Evolutionary conservation across 2,329 filamentous ascomycete genomes (phyloP), one percentile per base, ranked within the genome.

Genomic region (Hymenotorrendiella dingleyae): DNA sequence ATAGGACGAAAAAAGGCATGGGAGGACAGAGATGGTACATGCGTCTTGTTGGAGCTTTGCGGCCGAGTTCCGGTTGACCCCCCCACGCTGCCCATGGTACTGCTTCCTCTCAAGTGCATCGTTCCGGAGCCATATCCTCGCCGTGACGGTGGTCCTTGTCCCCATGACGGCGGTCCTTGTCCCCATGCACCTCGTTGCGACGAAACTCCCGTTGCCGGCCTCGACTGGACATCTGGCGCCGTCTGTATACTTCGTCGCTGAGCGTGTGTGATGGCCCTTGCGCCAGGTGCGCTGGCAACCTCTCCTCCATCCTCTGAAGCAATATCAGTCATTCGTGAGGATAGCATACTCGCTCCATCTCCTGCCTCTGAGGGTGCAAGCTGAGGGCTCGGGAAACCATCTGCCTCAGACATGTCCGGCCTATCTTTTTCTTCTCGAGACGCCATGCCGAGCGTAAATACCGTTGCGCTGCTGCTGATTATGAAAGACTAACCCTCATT

Each of bases 1-100:
- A 98, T 94, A 28, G 93, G 93, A 17, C 84, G 84, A 61, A 94
- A 95, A 68, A 98, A 97, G 41, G 87, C 91, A 59, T 91, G 85
- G 12, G 88, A 89, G 3, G 88, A 84, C 40, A 98, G 70, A 2
- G 85, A 89, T 1, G 93, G 90, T 16, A 94, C 89, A 70, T 98
- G 93, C 30, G 86, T 93, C 58, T 83, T 78, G 61, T 83, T 89
- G 34, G 86, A 74, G 52, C 82, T 91, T 12, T 71, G 73, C 40
- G 71, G 83, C 52, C 74, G 74, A 53, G 65, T 79, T 61, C 63
- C 73, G 23, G 51, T 47, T 14, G 63, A 66, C 33, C 20, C 28
- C 6, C 63, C 66, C 21, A 68, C 49, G 54, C 71, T 62, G 47
- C 49, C 50, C 30, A 45, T 38, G 17, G 46, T 40, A 26, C 49